Conservation (phyloP, 2,329 filamentous ascomycete species). For the Claviceps maximensis region DNA sequence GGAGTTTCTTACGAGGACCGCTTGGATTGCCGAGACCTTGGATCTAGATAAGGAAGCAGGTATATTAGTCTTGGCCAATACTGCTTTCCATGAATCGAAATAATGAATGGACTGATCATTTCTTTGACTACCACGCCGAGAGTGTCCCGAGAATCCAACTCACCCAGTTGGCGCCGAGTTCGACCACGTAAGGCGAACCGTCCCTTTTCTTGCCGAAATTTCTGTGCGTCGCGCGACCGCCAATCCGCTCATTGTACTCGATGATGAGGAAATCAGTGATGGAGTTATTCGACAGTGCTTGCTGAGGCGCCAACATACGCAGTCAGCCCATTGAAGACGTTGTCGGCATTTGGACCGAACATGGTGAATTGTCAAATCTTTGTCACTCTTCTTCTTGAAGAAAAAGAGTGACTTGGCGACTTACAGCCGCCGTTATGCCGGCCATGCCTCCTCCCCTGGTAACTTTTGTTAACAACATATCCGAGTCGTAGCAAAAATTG, state of each 20-base stretch:
- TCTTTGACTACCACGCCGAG: neutral
- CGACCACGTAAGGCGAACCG: conserved; percentile 43
- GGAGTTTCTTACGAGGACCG: conserved; percentile 11
- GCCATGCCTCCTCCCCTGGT: conserved; percentile 42
- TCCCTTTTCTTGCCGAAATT: conserved; percentile 37
- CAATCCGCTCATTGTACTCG: conserved; percentile 48
- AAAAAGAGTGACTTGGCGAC: neutral
- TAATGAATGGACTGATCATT: too few species aligned
- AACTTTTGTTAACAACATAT: neutral
- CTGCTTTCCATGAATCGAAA: too few species aligned
- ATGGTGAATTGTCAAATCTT: neutral
- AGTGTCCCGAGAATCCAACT: neutral
- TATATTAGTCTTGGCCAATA: neutral
- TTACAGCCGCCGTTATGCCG: conserved; percentile 45
- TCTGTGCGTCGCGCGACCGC: conserved; percentile 46
- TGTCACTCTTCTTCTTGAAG: neutral
- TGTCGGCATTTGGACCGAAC: neutral
- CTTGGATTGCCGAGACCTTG: conserved; percentile 12
- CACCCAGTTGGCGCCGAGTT: conserved; percentile 56
- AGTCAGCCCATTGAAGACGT: neutral
- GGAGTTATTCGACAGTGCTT: conserved; percentile 47
- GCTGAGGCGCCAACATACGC: conserved; percentile 12
- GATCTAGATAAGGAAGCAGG: conserved; percentile 12
- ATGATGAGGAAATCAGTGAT: conserved; percentile 52
- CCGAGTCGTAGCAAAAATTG: neutral